Percentiles rank a stretch among this genome's conserved stretches.
Evolutionary conservation across 2,329 filamentous ascomycete species (phyloP).

Genomic region (Ophiostoma ulmi): DNA sequence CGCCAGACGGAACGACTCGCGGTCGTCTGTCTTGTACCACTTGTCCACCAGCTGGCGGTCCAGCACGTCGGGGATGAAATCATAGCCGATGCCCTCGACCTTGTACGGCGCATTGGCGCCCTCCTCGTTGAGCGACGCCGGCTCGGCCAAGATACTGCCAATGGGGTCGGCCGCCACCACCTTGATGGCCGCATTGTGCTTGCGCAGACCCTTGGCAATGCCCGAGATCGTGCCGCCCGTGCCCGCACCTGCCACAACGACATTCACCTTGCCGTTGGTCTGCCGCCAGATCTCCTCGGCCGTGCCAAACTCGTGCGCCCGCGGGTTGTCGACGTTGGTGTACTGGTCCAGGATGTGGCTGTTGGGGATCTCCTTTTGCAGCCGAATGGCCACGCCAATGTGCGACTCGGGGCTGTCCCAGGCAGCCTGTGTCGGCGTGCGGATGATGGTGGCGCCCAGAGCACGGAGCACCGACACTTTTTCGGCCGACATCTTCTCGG

Average conservation of each 20-base stretch:
- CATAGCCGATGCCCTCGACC: constrained; percentile 97
- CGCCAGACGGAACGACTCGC: constrained; percentile 85
- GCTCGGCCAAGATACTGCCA: constrained; percentile 84
- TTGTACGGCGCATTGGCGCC: constrained; percentile 84
- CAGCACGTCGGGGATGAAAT: constrained; percentile 93
- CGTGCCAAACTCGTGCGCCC: constrained; percentile 89
- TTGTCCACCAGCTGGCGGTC: constrained; percentile 74
- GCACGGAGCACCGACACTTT: constrained; percentile 90
- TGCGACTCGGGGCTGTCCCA: constrained; percentile 94
- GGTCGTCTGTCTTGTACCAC: constrained; percentile 98
- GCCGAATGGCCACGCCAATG: constrained; percentile 83
- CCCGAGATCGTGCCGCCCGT: constrained; percentile 95
- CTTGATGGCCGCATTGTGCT: constrained; percentile 80
- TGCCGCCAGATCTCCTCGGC: constrained; percentile 96
- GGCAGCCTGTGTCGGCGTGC: constrained; percentile 91
- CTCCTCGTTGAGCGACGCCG: constrained; percentile 71
- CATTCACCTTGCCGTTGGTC: constrained; percentile 74
- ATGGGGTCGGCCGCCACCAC: constrained; percentile 89
- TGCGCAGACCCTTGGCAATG: constrained; percentile 75
- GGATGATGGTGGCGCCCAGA: constrained; percentile 93
- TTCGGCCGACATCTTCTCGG: constrained; percentile 98
- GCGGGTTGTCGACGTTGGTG: constrained; percentile 81
- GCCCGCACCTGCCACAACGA: constrained; percentile 84
- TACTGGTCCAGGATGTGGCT: constrained; percentile 98
- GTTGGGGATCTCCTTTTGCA: constrained; percentile 94